Evolutionary conservation across 1,284 basidiomycete genomes (phyloP).

Genomic region (Meira nashicola): DNA sequence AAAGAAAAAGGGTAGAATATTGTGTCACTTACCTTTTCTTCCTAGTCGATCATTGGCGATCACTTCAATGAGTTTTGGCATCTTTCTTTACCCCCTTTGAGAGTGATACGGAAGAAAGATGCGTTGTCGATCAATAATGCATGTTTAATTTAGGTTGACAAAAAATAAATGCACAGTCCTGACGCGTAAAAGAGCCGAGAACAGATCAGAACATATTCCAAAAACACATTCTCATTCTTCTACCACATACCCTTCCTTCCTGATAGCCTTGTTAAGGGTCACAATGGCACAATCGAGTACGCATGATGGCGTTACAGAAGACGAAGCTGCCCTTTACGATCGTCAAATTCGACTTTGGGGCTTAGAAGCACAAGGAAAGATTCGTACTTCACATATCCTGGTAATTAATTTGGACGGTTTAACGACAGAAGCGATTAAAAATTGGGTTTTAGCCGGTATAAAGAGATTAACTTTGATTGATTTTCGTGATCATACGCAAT

Average conservation of each 20-base stretch:
- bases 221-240: not conserved
- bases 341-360: conserved; percentile 97
- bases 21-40: conserved; percentile 68
- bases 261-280: not conserved
- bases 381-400: conserved; percentile 70
- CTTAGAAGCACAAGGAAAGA: conserved; percentile 75
- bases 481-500: conserved; percentile 49
- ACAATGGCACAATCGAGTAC: not conserved
- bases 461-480: conserved; percentile 61
- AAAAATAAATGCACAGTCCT: not conserved
- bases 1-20: not conserved
- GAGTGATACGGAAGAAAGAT: too few relatives aligned
- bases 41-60: conserved; percentile 96
- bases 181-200: not conserved
- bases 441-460: conserved; percentile 64
- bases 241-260: not conserved
- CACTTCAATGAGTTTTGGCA: conserved; percentile 63
- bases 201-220: not conserved
- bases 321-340: conserved; percentile 85
- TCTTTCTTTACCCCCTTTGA: too few relatives aligned
- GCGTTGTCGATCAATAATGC: too few relatives aligned
- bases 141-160: too few relatives aligned
- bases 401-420: conserved; percentile 75
- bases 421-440: conserved; percentile 95
- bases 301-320: conserved; percentile 39